Conservation (phyloP, 1,139 yeast species). For the Trichomonascaceae sp. region DNA sequence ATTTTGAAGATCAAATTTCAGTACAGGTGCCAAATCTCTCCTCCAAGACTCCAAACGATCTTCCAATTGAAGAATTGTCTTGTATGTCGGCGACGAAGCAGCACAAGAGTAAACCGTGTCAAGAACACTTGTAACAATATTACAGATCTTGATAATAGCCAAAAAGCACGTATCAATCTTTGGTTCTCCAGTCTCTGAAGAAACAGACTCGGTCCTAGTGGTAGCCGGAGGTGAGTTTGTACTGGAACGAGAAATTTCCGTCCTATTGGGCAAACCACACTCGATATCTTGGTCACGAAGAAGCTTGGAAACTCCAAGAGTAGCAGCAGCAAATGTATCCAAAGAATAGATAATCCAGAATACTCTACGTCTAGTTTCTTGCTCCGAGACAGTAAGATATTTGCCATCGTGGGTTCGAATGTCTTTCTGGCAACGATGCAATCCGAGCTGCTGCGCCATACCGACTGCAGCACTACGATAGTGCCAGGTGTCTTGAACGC, state of each 20-base stretch:
- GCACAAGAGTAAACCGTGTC: slow-evolving; percentile 46
- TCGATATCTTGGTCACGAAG: slow-evolving; percentile 77
- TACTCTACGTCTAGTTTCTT: slow-evolving; percentile 71
- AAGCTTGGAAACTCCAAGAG: slow-evolving; percentile 75
- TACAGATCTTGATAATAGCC: slow-evolving; percentile 51
- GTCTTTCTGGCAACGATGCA: slow-evolving; percentile 85
- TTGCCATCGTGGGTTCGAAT: slow-evolving; percentile 58
- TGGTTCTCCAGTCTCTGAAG: slow-evolving; percentile 3
- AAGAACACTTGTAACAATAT: slow-evolving; percentile 66
- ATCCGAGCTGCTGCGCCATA: slow-evolving; percentile 79
- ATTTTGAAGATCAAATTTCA: slow-evolving; percentile 60
- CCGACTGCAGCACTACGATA: slow-evolving; percentile 69
- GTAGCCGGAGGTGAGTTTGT: slow-evolving; percentile 51
- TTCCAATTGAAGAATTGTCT: slow-evolving; percentile 46
- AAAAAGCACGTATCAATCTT: slow-evolving; percentile 22
- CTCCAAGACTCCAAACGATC: slow-evolving; percentile 76
- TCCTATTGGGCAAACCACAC: slow-evolving; percentile 64
- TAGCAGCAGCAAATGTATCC: slow-evolving; percentile 69
- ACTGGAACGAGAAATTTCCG: slow-evolving; percentile 54
- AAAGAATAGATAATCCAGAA: slow-evolving; percentile 82
- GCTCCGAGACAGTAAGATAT: slow-evolving; percentile 43
- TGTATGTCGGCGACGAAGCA: slow-evolving; percentile 39
- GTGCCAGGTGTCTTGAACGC: slow-evolving; percentile 66
- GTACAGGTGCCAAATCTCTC: slow-evolving; percentile 54
- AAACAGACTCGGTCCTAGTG: slow-evolving; percentile 6